A percentile compares a stretch with the other conserved stretches of the same genome.
Evolutionary conservation across 2,329 filamentous ascomycete species (phyloP).

Genomic region (Gnomoniopsis sp.): DNA sequence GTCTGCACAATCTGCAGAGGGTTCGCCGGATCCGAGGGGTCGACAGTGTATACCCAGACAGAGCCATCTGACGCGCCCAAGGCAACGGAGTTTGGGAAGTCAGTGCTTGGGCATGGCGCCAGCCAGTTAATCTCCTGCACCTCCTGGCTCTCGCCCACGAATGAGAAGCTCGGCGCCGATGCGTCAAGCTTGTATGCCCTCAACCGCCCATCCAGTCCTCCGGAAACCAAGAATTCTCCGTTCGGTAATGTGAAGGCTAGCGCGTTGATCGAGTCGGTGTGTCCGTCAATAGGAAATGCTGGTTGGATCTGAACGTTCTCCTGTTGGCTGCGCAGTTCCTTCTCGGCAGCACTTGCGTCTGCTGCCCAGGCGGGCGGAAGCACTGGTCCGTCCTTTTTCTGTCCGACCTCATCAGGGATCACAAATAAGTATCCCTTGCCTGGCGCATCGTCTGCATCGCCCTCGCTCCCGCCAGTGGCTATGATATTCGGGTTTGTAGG

Average conservation of each 20-base stretch:
- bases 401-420: conserved; percentile 7
- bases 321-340: conserved; percentile 16
- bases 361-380: conserved; percentile 74
- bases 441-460: conserved; percentile 53
- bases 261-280: conserved; percentile 87
- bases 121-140: conserved; percentile 97
- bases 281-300: conserved; percentile 77
- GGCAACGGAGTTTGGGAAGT: conserved; percentile 76
- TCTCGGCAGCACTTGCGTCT: conserved; percentile 48
- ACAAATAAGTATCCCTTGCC: conserved; percentile 73
- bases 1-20: conserved; percentile 81
- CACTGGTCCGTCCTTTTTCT: conserved; percentile 67
- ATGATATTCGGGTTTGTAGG: conserved; percentile 74
- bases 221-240: conserved; percentile 83
- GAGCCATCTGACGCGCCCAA: conserved; percentile 87
- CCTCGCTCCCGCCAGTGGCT: conserved; percentile 76
- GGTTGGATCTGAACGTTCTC: conserved; percentile 57
- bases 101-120: conserved; percentile 65
- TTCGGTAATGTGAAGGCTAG: conserved; percentile 78
- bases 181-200: conserved; percentile 60
- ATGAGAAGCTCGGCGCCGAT: conserved; percentile 49
- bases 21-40: conserved; percentile 55
- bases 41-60: conserved; percentile 93
- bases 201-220: conserved; percentile 81
- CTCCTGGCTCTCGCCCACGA: conserved; percentile 77